Percentiles rank a stretch among this genome's conserved stretches.
phyloP scores from a whole-genome alignment of 352 stramenopile species.

The Pythium phragmitis region DNA sequence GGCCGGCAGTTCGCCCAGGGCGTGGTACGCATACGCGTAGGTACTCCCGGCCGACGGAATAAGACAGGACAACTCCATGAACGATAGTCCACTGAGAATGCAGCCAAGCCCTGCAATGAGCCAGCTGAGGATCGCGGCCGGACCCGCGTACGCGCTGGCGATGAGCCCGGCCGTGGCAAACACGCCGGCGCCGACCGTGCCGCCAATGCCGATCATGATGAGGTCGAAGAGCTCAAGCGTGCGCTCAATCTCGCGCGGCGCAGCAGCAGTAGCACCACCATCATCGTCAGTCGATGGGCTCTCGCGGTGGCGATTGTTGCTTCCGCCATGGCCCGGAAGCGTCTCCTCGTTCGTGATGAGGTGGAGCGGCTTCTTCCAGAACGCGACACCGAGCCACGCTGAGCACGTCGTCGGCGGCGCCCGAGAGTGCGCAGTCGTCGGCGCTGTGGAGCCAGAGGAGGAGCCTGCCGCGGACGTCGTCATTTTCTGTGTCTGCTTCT shows the following conservation, averaged over 20 bases:
- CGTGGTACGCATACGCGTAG: constrained; percentile 94
- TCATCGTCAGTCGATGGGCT: constrained; percentile 24
- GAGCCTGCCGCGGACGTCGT: neutral
- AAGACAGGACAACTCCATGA: constrained; percentile 88
- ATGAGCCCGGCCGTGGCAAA: constrained; percentile 87
- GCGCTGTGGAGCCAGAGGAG: neutral
- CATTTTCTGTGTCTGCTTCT: neutral
- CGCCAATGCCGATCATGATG: constrained; percentile 92
- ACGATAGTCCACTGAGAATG: constrained; percentile 82
- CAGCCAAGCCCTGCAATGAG: constrained; percentile 80
- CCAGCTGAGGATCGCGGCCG: constrained; percentile 84
- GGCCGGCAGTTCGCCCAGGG: constrained; percentile 91
- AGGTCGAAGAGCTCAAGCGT: constrained; percentile 91
- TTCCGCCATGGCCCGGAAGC: constrained; percentile 9
- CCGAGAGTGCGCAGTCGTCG: constrained; percentile 2
- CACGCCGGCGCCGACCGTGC: constrained; percentile 92
- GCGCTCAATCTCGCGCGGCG: constrained; percentile 40
- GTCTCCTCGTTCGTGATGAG: constrained; percentile 30
- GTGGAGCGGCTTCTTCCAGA: constrained; percentile 74
- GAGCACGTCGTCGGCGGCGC: constrained; percentile 13
- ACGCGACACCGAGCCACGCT: constrained; percentile 51
- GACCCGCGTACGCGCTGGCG: constrained; percentile 62
- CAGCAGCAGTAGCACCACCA: neutral
- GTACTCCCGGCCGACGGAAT: constrained; percentile 90
- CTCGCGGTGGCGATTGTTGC: constrained; percentile 15